These are phyloP conservation scores for Fagopyrum tataricum DNA, from an alignment of 148 eudicot genomes.

Conservation along the genomic window DNA sequence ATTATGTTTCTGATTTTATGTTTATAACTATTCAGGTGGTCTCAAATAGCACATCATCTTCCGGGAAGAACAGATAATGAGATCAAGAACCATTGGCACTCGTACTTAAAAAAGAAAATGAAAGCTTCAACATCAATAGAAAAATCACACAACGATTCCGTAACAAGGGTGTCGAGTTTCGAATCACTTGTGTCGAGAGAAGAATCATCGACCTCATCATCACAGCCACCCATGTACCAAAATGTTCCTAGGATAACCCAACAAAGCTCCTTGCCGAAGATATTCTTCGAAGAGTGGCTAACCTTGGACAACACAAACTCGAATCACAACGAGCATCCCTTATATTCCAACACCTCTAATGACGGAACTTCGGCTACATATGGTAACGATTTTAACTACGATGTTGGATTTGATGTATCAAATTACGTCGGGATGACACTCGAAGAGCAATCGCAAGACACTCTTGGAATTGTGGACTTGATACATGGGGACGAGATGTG, in stretches of 20 bases:
- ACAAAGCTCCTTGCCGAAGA: conserved; percentile 23
- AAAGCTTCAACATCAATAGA: conserved; percentile 3
- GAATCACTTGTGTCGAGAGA: conserved; percentile 13
- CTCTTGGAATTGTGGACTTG: conserved; percentile 17
- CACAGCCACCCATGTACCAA: not conserved
- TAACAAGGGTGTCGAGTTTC: conserved; percentile 15
- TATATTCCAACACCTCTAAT: not conserved
- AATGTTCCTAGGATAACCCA: not conserved
- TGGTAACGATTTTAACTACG: not conserved
- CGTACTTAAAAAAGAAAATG: conserved; percentile 50
- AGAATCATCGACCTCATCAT: conserved; percentile 8
- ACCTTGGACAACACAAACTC: conserved; percentile 15
- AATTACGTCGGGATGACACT: conserved; percentile 17
- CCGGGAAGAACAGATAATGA: conserved; percentile 87
- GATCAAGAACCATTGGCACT: conserved; percentile 80
- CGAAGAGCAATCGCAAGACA: conserved; percentile 22
- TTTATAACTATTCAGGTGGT: conserved; percentile 43
- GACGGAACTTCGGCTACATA: not conserved
- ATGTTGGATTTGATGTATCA: not conserved
- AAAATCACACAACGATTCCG: not conserved
- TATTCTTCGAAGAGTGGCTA: conserved; percentile 39
- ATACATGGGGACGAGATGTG: conserved; percentile 15
- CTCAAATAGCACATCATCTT: conserved; percentile 63
- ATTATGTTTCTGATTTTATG: not conserved
- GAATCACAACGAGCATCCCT: not conserved